Percentiles rank a stretch among this genome's conserved stretches.
Conservation (phyloP, 2,329 filamentous ascomycete species). For the Fusarium mangiferae region DNA sequence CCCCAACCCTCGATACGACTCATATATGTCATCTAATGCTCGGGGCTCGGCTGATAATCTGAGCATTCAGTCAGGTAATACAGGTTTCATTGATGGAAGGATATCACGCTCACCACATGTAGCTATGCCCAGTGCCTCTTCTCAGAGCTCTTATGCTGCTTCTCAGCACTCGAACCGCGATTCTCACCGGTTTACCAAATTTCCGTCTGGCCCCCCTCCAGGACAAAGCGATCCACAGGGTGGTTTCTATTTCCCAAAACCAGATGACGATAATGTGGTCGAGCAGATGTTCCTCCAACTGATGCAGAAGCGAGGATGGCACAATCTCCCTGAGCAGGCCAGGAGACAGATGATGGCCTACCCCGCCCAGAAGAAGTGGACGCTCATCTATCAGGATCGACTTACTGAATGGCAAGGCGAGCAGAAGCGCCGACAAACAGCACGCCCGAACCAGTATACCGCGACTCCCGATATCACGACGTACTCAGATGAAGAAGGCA, state of each 20-base stretch:
- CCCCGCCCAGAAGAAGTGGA: conserved; percentile 96
- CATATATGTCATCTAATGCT: conserved; percentile 68
- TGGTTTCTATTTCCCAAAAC: conserved; percentile 73
- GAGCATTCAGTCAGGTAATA: conserved; percentile 67
- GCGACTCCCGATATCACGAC: conserved; percentile 76
- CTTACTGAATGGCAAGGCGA: conserved; percentile 94
- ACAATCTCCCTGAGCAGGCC: conserved; percentile 94
- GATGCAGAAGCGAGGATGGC: conserved; percentile 98
- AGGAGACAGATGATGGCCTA: conserved; percentile 96
- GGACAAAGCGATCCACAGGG: conserved; percentile 54
- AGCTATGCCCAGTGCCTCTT: conserved; percentile 66
- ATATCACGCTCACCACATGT: conserved; percentile 48
- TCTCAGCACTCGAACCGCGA: conserved; percentile 54
- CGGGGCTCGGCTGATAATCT: conserved; percentile 66
- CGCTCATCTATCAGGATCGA: conserved; percentile 92
- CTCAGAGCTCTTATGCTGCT: conserved; percentile 63
- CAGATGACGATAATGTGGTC: conserved; percentile 82
- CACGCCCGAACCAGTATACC: conserved; percentile 76
- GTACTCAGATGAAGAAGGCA: conserved; percentile 92
- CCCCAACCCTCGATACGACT: conserved; percentile 72
- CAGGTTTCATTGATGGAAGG: conserved; percentile 54
- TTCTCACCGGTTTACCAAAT: conserved; percentile 67
- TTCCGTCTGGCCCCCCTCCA: conserved; percentile 51
- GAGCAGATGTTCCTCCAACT: conserved; percentile 92
- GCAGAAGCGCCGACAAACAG: conserved; percentile 84